Evolutionary conservation across 305 asterid species (phyloP).

Genomic region (Coffea humblotiana): DNA sequence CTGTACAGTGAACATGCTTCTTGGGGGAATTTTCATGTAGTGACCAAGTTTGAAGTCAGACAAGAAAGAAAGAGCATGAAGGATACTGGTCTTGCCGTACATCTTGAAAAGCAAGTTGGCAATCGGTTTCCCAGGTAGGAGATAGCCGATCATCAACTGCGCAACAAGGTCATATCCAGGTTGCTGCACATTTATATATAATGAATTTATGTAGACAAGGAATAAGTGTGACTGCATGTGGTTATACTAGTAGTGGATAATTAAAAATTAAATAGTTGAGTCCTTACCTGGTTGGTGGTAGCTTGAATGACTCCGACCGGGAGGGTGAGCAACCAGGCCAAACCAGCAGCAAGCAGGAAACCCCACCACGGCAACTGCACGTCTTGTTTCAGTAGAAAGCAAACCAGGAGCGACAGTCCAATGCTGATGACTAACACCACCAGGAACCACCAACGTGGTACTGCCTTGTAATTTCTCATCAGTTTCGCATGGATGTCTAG

Average conservation of each 20-base stretch:
- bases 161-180: conserved; percentile 98
- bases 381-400: conserved; percentile 71
- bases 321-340: conserved; percentile 85
- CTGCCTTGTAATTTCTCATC: conserved; percentile 84
- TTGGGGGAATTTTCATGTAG: conserved; percentile 97
- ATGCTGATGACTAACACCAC: conserved; percentile 60
- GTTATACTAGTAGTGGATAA: neutral
- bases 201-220: too few relatives aligned
- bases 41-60: conserved; percentile 97
- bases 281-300: conserved; percentile 79
- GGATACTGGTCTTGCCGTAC: conserved; percentile 83
- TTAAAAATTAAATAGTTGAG: neutral
- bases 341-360: conserved; percentile 69
- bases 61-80: conserved; percentile 93
- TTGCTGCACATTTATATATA: conserved; percentile 63
- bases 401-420: conserved; percentile 56
- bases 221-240: neutral
- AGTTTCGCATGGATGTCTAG: conserved; percentile 67
- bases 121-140: conserved; percentile 97
- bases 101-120: conserved; percentile 94
- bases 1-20: conserved; percentile 93
- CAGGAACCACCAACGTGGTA: conserved; percentile 92
- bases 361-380: conserved; percentile 99
- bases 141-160: conserved; percentile 86
- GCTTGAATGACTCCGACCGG: conserved; percentile 97